Evolutionary conservation across 495 filamentous ascomycete genomes (phyloP).

Genomic region (Aspergillus bridgeri): DNA sequence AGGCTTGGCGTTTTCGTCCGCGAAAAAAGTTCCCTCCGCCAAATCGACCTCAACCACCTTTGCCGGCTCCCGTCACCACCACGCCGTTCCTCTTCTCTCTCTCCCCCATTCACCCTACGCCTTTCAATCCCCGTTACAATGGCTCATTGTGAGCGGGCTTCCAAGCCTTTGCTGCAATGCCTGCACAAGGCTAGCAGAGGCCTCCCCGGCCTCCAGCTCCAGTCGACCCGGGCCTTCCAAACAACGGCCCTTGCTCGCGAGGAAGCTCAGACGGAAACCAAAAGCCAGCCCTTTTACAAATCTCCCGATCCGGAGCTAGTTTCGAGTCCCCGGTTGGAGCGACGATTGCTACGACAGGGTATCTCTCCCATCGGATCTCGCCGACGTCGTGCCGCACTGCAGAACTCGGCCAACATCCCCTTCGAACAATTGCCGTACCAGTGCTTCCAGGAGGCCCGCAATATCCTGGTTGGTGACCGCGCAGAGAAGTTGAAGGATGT

Average conservation of each 20-base stretch:
- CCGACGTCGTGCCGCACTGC: slow-evolving; percentile 75
- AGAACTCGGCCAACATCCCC: slow-evolving; percentile 63
- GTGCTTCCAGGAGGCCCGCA: slow-evolving; percentile 94
- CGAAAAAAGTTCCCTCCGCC: slow-evolving; percentile 41
- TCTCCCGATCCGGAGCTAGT: slow-evolving; percentile 49
- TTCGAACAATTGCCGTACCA: slow-evolving; percentile 94
- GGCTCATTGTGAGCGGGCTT: slow-evolving; percentile 67
- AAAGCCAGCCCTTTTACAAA: slow-evolving; percentile 36
- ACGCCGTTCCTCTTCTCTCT: neutral
- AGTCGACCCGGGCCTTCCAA: slow-evolving; percentile 37
- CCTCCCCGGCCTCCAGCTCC: slow-evolving; percentile 30
- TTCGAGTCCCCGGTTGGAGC: slow-evolving; percentile 54
- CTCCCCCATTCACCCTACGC: slow-evolving; percentile 2
- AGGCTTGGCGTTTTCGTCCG: slow-evolving; percentile 31
- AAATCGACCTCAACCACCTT: slow-evolving; percentile 13
- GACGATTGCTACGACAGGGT: slow-evolving; percentile 54
- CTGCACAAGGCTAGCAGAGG: slow-evolving; percentile 48
- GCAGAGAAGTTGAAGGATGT: slow-evolving; percentile 73
- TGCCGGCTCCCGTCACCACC: slow-evolving; percentile 12
- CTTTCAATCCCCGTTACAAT: slow-evolving; percentile 41
- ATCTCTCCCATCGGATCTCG: slow-evolving; percentile 71
- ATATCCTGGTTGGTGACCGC: slow-evolving; percentile 74
- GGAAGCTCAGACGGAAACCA: slow-evolving; percentile 37
- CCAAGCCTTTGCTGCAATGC: slow-evolving; percentile 62
- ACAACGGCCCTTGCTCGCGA: slow-evolving; percentile 34